phyloP scores from a whole-genome alignment of 495 filamentous ascomycete genomes.

The Annulohypoxylon nitens region DNA sequence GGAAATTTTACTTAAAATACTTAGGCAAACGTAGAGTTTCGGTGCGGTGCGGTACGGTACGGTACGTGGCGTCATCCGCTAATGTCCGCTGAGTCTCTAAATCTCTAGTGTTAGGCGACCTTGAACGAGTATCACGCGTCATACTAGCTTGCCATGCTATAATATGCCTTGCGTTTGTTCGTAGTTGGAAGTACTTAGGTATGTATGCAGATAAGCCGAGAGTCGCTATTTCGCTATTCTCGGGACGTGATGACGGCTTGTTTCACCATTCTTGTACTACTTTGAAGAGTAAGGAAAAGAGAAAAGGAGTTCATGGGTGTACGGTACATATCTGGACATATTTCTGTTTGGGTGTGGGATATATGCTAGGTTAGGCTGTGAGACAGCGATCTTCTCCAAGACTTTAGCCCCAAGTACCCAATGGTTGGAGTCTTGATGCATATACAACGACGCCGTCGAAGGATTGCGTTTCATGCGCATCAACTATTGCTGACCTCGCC shows the following conservation, averaged over 20 bases:
- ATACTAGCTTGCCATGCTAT: background rate
- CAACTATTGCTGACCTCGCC: background rate
- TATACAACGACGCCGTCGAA: constrained; percentile 24
- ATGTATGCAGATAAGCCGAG: constrained; percentile 18
- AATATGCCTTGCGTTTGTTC: background rate
- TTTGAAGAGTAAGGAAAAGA: background rate
- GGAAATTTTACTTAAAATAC: constrained; percentile 13
- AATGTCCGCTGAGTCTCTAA: constrained; percentile 30
- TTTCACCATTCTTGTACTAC: constrained; percentile 18
- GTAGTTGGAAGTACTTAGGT: background rate
- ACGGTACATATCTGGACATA: background rate
- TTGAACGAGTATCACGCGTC: constrained; percentile 17
- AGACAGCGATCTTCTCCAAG: constrained; percentile 14
- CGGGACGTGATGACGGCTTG: constrained; percentile 17
- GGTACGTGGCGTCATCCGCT: constrained; percentile 53
- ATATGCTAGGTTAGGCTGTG: constrained; percentile 2
- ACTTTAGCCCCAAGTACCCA: background rate
- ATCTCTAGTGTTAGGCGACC: constrained; percentile 27
- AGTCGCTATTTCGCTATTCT: constrained; percentile 12
- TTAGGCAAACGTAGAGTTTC: constrained; percentile 39
- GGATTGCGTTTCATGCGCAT: constrained; percentile 33
- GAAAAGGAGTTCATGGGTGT: background rate
- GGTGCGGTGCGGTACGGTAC: constrained; percentile 53
- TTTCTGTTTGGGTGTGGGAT: background rate
- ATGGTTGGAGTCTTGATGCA: constrained; percentile 11